phyloP scores from a whole-genome alignment of 352 stramenopile species.

The Globisporangium camurandrum region DNA sequence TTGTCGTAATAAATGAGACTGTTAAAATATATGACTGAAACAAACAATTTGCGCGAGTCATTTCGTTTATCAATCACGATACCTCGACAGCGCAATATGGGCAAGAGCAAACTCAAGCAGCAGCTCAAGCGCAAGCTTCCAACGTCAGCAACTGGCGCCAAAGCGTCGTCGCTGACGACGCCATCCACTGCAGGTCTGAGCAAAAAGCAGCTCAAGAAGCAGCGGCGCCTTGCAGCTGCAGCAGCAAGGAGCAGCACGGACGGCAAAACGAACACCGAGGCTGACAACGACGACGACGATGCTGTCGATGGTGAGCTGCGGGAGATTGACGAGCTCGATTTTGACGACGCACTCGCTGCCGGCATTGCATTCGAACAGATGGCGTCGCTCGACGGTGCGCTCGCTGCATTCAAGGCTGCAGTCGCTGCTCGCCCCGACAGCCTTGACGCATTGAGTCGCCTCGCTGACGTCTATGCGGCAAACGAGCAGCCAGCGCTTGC shows the following conservation, averaged over 20 bases:
- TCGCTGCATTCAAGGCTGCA: constrained; percentile 33
- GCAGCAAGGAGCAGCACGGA: too few relatives aligned
- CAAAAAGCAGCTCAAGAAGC: constrained; percentile 16
- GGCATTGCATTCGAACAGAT: constrained; percentile 63
- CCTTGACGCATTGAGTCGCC: constrained; percentile 33
- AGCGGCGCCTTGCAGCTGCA: constrained; percentile 11
- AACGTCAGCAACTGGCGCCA: too few relatives aligned
- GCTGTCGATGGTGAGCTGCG: constrained; percentile 14
- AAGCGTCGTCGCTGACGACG: too few relatives aligned
- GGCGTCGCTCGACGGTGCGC: constrained; percentile 34
- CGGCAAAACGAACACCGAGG: too few relatives aligned
- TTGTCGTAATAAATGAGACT: too few relatives aligned
- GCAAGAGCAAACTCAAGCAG: constrained; percentile 38
- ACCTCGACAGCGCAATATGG: too few relatives aligned
- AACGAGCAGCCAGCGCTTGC: constrained; percentile 24
- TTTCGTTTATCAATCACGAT: too few relatives aligned
- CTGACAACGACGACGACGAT: constrained; percentile 15
- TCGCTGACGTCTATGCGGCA: constrained; percentile 39
- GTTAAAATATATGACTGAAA: too few relatives aligned
- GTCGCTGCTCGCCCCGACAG: constrained; percentile 31
- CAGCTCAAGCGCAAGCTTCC: constrained; percentile 20
- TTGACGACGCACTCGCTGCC: constrained; percentile 52
- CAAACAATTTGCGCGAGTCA: too few relatives aligned
- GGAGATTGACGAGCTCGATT: constrained; percentile 39
- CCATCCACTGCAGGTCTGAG: neutral